phyloP scores from a whole-genome alignment of 2,329 filamentous ascomycete species.

The Ascochyta pisi region DNA sequence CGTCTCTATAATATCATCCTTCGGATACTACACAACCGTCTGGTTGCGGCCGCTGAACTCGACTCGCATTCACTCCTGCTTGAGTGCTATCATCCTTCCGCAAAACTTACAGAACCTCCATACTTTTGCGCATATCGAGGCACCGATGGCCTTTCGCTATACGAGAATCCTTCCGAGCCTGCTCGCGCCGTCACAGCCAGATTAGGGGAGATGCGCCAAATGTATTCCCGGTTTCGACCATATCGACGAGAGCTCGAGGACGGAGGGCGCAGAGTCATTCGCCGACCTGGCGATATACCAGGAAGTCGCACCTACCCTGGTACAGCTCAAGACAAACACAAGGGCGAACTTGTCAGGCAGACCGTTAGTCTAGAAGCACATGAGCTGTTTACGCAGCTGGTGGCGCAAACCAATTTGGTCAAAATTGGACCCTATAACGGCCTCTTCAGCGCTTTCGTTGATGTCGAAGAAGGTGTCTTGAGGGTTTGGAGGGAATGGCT shows the following conservation, averaged over 20 bases:
- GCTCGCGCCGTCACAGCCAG: conserved; percentile 36
- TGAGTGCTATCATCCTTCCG: conserved; percentile 78
- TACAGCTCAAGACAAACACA: conserved; percentile 34
- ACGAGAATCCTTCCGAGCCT: conserved; percentile 45
- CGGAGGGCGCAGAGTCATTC: conserved; percentile 40
- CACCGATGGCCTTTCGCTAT: conserved; percentile 64
- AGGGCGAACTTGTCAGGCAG: conserved; percentile 61
- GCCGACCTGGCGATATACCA: conserved; percentile 57
- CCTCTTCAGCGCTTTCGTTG: conserved; percentile 69
- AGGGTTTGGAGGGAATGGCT: conserved; percentile 79
- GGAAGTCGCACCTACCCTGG: conserved; percentile 52
- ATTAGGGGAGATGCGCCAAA: conserved; percentile 58
- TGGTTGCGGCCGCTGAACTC: conserved; percentile 65
- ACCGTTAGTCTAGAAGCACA: conserved; percentile 70
- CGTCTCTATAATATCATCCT: conserved; percentile 69
- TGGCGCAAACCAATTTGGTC: conserved; percentile 71
- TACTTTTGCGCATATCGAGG: conserved; percentile 72
- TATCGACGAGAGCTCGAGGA: conserved; percentile 62
- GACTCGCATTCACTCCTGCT: conserved; percentile 73
- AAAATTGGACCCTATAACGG: conserved; percentile 67
- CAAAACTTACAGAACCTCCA: conserved; percentile 71
- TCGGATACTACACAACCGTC: conserved; percentile 69
- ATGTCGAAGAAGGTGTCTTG: conserved; percentile 71
- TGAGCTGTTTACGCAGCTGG: conserved; percentile 78
- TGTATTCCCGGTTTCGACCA: conserved; percentile 77